Conservation (phyloP, 352 stramenopile species). For the Phytophthora megakarya region DNA sequence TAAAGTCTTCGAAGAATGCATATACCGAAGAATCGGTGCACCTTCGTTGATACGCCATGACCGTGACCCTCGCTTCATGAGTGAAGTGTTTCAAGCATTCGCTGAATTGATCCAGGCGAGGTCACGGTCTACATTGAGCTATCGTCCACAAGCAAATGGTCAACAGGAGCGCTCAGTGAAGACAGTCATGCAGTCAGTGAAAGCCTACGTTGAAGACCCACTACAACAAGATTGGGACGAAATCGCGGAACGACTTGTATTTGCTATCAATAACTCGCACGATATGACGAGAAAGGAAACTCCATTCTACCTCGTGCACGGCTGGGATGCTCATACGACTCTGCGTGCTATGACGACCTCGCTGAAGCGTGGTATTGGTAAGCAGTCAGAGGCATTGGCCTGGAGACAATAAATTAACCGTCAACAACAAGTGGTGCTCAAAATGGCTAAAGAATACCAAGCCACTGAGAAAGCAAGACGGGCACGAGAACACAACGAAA, state of each 20-base stretch:
- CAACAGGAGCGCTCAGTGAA: background rate
- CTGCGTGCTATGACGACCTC: background rate
- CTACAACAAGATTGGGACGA: slow-evolving; percentile 6
- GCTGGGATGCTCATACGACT: background rate
- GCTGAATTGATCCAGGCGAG: background rate
- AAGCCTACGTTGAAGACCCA: slow-evolving; percentile 1
- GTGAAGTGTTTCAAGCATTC: background rate
- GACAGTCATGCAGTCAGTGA: background rate
- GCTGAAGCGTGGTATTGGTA: background rate
- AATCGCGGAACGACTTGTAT: background rate
- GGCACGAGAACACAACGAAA: slow-evolving; percentile 6
- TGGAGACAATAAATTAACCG: slow-evolving; percentile 3
- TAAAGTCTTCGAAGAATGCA: too few relatives aligned
- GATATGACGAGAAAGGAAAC: background rate
- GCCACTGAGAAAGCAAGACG: slow-evolving; percentile 1
- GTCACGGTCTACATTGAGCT: background rate
- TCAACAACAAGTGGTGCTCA: slow-evolving; percentile 1
- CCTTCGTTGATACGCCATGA: too few relatives aligned
- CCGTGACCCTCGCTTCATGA: too few relatives aligned
- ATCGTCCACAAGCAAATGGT: background rate
- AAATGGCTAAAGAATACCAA: slow-evolving; percentile 9
- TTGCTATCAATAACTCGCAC: background rate
- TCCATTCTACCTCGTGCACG: background rate
- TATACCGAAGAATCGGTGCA: too few relatives aligned
- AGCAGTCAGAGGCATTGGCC: background rate